Conservation (phyloP, 148 eudicot genomes). For the Vaccinium myrtillus region DNA sequence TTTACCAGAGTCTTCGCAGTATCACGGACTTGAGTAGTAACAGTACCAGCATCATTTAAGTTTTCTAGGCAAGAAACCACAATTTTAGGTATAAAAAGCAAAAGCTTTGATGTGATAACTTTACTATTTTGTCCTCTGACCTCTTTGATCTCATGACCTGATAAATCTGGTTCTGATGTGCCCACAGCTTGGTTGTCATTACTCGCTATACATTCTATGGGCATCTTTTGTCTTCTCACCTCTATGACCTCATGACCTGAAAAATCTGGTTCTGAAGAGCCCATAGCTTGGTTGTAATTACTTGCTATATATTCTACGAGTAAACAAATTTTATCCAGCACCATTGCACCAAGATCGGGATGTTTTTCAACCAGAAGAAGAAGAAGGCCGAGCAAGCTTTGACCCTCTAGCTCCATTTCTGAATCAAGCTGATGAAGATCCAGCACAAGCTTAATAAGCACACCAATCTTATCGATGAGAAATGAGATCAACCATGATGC, state of each 20-base stretch:
- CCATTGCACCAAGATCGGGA: constrained; percentile 38
- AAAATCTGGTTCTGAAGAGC: constrained; percentile 19
- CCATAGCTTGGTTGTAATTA: constrained; percentile 23
- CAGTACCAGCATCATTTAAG: constrained; percentile 32
- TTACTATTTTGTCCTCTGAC: constrained; percentile 23
- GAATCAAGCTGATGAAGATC: constrained; percentile 26
- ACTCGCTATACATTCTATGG: constrained; percentile 35
- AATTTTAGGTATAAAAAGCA: constrained; percentile 36
- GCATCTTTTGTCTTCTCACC: neutral
- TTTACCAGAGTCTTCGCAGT: constrained; percentile 38
- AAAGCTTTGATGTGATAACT: constrained; percentile 30
- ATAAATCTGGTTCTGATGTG: constrained; percentile 20
- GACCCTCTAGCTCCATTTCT: constrained; percentile 41
- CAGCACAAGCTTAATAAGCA: constrained; percentile 30
- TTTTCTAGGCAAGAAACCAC: constrained; percentile 46
- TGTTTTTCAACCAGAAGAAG: constrained; percentile 37
- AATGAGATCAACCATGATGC: constrained; percentile 40
- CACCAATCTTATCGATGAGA: constrained; percentile 41
- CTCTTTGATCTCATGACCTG: constrained; percentile 33
- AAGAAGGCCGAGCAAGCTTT: constrained; percentile 45
- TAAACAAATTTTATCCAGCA: constrained; percentile 43
- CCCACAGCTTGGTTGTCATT: constrained; percentile 21
- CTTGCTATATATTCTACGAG: constrained; percentile 36
- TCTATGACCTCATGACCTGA: constrained; percentile 33
- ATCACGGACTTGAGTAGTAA: constrained; percentile 33